These are phyloP conservation scores for Microcyclospora pomicola DNA, from an alignment of 2,329 filamentous ascomycete genomes.

Conservation along the genomic window DNA sequence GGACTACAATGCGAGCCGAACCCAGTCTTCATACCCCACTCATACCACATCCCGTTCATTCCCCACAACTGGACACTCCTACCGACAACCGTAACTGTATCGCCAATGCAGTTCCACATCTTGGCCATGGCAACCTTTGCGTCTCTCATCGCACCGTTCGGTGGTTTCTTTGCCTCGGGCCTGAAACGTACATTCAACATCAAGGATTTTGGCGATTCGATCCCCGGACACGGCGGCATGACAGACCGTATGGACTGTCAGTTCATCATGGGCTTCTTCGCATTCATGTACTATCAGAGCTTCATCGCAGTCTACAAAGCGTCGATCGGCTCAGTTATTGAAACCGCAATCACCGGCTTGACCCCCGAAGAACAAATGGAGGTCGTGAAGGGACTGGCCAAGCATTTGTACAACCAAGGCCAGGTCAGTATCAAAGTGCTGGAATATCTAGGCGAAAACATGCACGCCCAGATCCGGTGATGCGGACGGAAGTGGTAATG, in stretches of 20 bases:
- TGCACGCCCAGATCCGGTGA: constrained; percentile 6
- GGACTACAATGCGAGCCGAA: constrained; percentile 83
- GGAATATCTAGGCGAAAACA: constrained; percentile 20
- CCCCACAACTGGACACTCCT: constrained; percentile 53
- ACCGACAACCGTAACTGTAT: constrained; percentile 58
- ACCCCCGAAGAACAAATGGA: constrained; percentile 81
- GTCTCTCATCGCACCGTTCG: constrained; percentile 91
- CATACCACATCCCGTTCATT: constrained; percentile 50
- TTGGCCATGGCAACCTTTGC: constrained; percentile 84
- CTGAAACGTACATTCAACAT: constrained; percentile 99
- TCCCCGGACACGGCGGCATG: constrained; percentile 93
- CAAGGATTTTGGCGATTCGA: constrained; percentile 98
- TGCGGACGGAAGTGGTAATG: not conserved
- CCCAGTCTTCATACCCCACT: constrained; percentile 71
- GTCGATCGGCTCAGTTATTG: constrained; percentile 73
- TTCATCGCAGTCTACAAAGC: constrained; percentile 86
- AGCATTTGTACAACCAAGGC: constrained; percentile 52
- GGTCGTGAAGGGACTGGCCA: constrained; percentile 47
- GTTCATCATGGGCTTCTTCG: constrained; percentile 99
- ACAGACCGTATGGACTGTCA: constrained; percentile 99
- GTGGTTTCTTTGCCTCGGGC: constrained; percentile 94
- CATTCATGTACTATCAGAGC: constrained; percentile 93
- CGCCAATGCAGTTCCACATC: constrained; percentile 88
- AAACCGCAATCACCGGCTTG: constrained; percentile 82
- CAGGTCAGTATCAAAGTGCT: constrained; percentile 40